Conservation (phyloP, 257 asterid species). For the Hygrophila difformis region DNA sequence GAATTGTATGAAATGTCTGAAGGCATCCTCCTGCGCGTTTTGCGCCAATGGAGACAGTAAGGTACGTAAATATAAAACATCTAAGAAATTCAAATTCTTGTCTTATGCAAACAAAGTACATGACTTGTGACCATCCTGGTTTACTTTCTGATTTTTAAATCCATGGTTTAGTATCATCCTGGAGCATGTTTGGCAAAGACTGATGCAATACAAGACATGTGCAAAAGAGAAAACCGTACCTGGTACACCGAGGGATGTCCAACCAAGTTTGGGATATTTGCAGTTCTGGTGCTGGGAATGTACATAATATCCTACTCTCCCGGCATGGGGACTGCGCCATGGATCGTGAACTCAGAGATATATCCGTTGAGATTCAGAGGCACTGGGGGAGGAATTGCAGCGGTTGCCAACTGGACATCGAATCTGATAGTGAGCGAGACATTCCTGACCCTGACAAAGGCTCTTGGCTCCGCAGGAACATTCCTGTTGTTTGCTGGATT, state of each 20-base stretch:
- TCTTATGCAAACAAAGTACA: too few relatives aligned
- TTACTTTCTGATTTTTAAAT: not conserved
- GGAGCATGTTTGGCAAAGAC: conserved; percentile 49
- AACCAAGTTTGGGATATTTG: conserved; percentile 42
- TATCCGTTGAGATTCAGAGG: conserved; percentile 65
- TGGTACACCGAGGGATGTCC: conserved; percentile 70
- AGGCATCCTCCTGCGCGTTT: conserved; percentile 30
- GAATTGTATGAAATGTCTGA: conserved; percentile 46
- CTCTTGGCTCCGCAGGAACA: conserved; percentile 51
- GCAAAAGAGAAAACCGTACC: conserved; percentile 28
- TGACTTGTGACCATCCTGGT: not conserved
- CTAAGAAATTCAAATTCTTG: not conserved
- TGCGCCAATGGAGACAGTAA: conserved; percentile 35
- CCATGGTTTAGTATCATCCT: conserved; percentile 30
- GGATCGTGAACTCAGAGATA: conserved; percentile 79
- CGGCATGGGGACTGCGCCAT: conserved; percentile 63
- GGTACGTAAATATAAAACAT: conserved; percentile 25
- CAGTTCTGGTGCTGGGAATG: conserved; percentile 46
- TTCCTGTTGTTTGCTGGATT: conserved; percentile 68
- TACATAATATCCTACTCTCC: conserved; percentile 64
- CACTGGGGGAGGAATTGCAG: conserved; percentile 67
- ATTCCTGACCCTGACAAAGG: conserved; percentile 56
- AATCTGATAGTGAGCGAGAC: conserved; percentile 70
- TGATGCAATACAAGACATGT: conserved; percentile 16
- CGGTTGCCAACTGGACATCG: conserved; percentile 53